Percentiles rank a stretch among this genome's conserved stretches.
Conservation (phyloP, 345 rosid species). For the Capsella bursapastoris region DNA sequence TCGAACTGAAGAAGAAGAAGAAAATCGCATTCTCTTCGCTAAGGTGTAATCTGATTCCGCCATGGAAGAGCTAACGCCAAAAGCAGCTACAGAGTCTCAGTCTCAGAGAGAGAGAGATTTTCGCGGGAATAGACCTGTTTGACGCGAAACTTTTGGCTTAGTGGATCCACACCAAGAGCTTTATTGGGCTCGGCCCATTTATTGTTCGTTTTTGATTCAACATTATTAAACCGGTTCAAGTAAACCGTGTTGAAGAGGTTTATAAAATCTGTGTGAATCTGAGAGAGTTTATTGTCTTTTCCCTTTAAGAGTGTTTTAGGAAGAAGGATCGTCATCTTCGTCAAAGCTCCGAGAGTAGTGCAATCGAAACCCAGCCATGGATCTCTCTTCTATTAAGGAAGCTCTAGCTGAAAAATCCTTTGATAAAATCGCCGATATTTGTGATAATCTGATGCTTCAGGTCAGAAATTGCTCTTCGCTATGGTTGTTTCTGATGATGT, state of each 20-base stretch:
- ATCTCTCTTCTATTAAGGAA: slow-evolving; percentile 63
- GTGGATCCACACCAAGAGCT: not conserved
- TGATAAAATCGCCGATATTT: slow-evolving; percentile 69
- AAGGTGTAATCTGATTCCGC: not conserved
- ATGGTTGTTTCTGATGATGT: not conserved
- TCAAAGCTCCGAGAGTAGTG: not conserved
- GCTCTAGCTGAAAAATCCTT: slow-evolving; percentile 66
- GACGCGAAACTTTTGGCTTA: slow-evolving; percentile 3
- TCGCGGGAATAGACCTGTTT: not conserved
- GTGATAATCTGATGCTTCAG: slow-evolving; percentile 82
- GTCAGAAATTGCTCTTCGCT: slow-evolving; percentile 36
- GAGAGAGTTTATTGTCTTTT: too few species aligned
- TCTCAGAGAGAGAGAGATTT: not conserved
- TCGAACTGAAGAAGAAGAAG: not conserved
- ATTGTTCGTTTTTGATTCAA: not conserved
- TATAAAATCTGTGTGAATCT: not conserved
- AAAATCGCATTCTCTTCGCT: not conserved
- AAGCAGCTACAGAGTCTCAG: not conserved
- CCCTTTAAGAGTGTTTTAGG: not conserved
- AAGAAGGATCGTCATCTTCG: slow-evolving; percentile 20
- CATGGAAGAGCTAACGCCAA: not conserved
- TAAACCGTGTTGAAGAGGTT: slow-evolving; percentile 14
- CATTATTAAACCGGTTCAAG: not conserved
- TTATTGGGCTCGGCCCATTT: slow-evolving; percentile 26
- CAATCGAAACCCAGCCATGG: slow-evolving; percentile 51